These are phyloP conservation scores for Cicer chorassanicum DNA, from an alignment of 306 rosid species.

Conservation along the genomic window DNA sequence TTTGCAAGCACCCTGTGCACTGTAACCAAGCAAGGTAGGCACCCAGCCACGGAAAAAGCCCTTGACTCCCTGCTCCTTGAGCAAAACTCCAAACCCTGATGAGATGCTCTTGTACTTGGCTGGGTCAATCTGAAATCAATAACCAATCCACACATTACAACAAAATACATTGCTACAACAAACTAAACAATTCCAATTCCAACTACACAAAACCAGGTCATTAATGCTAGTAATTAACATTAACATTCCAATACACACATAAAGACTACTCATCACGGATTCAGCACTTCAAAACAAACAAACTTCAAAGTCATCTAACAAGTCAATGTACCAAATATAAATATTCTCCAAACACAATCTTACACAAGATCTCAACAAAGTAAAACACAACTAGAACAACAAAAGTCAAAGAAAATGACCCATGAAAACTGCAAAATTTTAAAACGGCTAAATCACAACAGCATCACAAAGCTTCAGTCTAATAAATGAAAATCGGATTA, in stretches of 20 bases:
- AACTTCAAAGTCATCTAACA: background rate
- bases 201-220: background rate
- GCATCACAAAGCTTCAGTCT: background rate
- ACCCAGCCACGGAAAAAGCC: constrained; percentile 99
- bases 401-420: background rate
- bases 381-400: background rate
- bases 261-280: background rate
- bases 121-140: constrained; percentile 80
- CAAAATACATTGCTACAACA: background rate
- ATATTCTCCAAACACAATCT: background rate
- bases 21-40: constrained; percentile 94
- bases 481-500: background rate
- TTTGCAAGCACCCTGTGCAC: constrained; percentile 99
- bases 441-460: background rate
- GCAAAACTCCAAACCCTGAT: constrained; percentile 88
- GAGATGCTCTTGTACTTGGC: constrained; percentile 82
- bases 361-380: background rate
- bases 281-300: background rate
- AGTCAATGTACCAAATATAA: background rate
- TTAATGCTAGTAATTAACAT: background rate
- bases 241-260: background rate
- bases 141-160: constrained; percentile 29
- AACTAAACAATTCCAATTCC: constrained; percentile 3
- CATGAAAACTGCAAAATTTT: background rate
- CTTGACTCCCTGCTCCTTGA: constrained; percentile 88